These are phyloP conservation scores for Suillus americanus DNA, from an alignment of 768 basidiomycete species.

Conservation along the genomic window DNA sequence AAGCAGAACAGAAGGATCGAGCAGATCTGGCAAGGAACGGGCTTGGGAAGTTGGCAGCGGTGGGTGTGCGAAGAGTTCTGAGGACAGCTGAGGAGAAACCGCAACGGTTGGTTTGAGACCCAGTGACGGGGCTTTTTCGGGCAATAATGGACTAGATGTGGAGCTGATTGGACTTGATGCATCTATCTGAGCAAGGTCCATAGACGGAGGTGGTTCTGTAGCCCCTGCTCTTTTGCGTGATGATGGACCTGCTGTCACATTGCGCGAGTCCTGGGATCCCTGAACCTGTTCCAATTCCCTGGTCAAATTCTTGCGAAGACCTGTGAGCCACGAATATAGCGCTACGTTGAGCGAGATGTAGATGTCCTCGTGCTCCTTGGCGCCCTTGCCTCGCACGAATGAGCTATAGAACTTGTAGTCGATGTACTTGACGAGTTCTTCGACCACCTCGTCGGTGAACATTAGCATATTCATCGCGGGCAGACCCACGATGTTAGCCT, in stretches of 20 bases:
- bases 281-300: constrained; percentile 78
- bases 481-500: constrained; percentile 76
- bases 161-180: not conserved
- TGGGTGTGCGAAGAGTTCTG: not conserved
- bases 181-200: not conserved
- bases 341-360: constrained; percentile 85
- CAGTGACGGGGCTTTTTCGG: not conserved
- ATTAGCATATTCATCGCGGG: constrained; percentile 84
- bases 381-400: constrained; percentile 55
- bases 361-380: constrained; percentile 67
- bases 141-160: not conserved
- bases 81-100: not conserved
- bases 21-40: not conserved
- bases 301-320: constrained; percentile 71
- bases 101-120: not conserved
- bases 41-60: not conserved
- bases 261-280: constrained; percentile 53
- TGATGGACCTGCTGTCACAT: constrained; percentile 32
- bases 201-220: not conserved
- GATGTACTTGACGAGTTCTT: constrained; percentile 42
- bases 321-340: constrained; percentile 78
- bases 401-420: constrained; percentile 72
- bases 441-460: constrained; percentile 61
- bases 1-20: not conserved
- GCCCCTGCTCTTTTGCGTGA: constrained; percentile 40